These are phyloP conservation scores for Cladobotryum protrusum DNA, from an alignment of 2,329 filamentous ascomycete genomes.

Conservation along the genomic window DNA sequence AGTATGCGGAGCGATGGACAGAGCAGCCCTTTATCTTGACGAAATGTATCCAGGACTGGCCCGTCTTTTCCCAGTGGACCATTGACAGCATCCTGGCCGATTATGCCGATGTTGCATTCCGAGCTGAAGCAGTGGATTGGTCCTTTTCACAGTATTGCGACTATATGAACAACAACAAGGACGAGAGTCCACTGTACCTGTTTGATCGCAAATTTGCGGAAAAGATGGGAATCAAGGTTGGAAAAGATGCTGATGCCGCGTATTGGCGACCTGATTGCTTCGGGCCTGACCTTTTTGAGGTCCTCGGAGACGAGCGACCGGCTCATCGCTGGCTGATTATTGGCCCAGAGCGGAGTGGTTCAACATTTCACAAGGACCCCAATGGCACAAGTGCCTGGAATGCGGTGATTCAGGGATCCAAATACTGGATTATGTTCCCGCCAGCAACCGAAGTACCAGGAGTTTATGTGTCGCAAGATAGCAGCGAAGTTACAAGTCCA, in stretches of 20 bases:
- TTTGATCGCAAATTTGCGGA: conserved; percentile 84
- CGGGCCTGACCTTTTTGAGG: conserved; percentile 75
- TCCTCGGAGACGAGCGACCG: conserved; percentile 71
- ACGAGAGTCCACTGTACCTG: conserved; percentile 88
- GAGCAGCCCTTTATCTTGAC: conserved; percentile 83
- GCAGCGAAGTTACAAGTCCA: conserved; percentile 88
- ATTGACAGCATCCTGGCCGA: conserved; percentile 57
- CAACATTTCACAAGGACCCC: conserved; percentile 86
- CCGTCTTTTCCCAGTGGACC: conserved; percentile 68
- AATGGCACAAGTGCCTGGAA: conserved; percentile 84
- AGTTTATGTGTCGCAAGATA: conserved; percentile 82
- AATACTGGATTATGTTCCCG: conserved; percentile 99
- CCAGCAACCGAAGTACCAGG: conserved; percentile 73
- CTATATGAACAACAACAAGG: conserved; percentile 73
- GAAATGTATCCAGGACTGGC: conserved; percentile 74
- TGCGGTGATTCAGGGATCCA: conserved; percentile 78
- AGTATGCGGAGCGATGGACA: conserved; percentile 72
- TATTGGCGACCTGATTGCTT: conserved; percentile 85
- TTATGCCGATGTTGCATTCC: conserved; percentile 65
- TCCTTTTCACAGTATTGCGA: conserved; percentile 69
- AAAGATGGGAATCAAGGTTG: conserved; percentile 71
- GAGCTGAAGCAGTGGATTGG: conserved; percentile 94
- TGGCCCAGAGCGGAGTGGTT: conserved; percentile 79
- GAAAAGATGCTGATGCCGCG: conserved; percentile 41
- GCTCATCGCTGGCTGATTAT: conserved; percentile 91